Base-by-base conservation (phyloP, 1,284 basidiomycete species). In the Ceratobasidium sp. region DNA sequence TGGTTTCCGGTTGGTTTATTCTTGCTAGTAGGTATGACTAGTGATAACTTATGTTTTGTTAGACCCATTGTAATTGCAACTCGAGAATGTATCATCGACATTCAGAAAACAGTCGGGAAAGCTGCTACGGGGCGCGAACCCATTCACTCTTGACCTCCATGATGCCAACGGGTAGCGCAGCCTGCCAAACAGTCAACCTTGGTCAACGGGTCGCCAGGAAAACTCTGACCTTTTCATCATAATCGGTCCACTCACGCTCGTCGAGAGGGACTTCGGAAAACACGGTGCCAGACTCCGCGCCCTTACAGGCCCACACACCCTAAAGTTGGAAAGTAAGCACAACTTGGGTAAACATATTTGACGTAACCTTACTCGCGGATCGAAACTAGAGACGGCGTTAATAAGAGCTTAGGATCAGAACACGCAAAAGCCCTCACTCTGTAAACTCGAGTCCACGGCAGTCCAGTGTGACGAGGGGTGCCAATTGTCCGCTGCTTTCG, bases 371-470 rank as follows among this genome's bases (percentile, higher is more conserved):
- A 71, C 68, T 24, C 68, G 22, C n/a, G 68, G 68, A 39, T 71
- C 68, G 43, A 71, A 71, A 31, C 68, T 71, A 11, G 54, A 71
- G 16, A 37, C 11, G n/a, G 29, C 6, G 37, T 62, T 19, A 37
- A 16, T 69, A n/a, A 41, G 19, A 41, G 19, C 6, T 56, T 37
- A 34, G 37, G 22, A 43, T 14, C 37, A 58, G 19, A 51, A 1
- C 41, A 43, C 41, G 41, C 31, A 16, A 59, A 61, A 11, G 39
- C n/a, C 29, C 54, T 43, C 39, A 71, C 68, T 59, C 48, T 13
- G 84, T 84, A 77, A 94, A 92, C 79, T 94, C 92, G 29, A 94
- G 84, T 19, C 92, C 92, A 46, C 92, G 86, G 78, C 92, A 94
- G 77, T 94, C 92, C 46, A 94, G 81, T 2, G 85, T 85, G 16